phyloP scores from a whole-genome alignment of 371 early-diverging fungal genomes.

The Dichotomocladium elegans region DNA sequence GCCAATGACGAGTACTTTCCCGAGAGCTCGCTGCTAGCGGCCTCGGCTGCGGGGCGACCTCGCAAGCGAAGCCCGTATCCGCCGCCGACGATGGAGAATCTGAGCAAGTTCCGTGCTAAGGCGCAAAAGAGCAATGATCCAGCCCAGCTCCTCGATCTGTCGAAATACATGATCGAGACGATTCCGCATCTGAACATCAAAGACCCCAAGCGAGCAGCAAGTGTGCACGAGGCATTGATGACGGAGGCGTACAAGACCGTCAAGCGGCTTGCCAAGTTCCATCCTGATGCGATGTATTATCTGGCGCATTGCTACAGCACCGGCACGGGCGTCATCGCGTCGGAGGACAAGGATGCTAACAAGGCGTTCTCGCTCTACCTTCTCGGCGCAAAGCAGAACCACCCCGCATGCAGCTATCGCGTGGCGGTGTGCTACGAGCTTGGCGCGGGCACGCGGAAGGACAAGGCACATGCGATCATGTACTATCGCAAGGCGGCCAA shows the following conservation, averaged over 20 bases:
- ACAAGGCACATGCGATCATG: conserved; percentile 79
- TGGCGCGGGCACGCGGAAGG: conserved; percentile 90
- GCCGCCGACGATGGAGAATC: conserved; percentile 55
- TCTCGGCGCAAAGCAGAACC: conserved; percentile 90
- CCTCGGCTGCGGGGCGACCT: conserved; percentile 23
- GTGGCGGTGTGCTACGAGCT: conserved; percentile 94
- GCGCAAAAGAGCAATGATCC: conserved; percentile 78
- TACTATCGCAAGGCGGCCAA: conserved; percentile 94
- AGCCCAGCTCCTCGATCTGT: conserved; percentile 73
- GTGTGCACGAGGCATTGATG: conserved; percentile 64
- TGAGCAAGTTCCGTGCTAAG: conserved; percentile 75
- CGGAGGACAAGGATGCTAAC: conserved; percentile 71
- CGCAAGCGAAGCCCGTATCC: conserved; percentile 34
- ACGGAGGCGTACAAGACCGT: conserved; percentile 77
- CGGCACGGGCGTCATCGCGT: conserved; percentile 62
- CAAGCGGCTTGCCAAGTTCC: conserved; percentile 69
- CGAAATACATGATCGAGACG: conserved; percentile 69
- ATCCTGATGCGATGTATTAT: conserved; percentile 89
- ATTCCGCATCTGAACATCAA: conserved; percentile 54
- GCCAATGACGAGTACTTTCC: conserved; percentile 23
- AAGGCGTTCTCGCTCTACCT: conserved; percentile 89
- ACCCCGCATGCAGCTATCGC: conserved; percentile 91
- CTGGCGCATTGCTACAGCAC: conserved; percentile 84
- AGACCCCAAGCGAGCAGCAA: conserved; percentile 65
- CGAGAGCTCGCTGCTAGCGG: conserved; percentile 35